Evolutionary conservation across 1,284 basidiomycete genomes (phyloP).

Genomic region (Uromyces viciae-fabae): DNA sequence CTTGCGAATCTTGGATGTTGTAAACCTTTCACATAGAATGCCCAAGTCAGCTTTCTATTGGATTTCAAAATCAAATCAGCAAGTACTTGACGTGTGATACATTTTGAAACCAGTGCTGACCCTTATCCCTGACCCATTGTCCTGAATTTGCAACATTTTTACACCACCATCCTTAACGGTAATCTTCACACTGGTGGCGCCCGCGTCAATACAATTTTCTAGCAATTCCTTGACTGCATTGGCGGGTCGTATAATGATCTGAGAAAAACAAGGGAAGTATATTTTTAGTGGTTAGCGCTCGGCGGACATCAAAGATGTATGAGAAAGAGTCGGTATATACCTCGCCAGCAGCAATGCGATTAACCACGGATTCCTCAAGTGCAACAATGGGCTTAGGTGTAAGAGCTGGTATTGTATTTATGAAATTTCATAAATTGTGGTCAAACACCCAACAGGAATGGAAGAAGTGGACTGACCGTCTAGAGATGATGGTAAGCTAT

Average conservation of each 20-base stretch:
- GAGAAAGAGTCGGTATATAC: constrained; percentile 51
- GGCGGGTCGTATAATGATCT: constrained; percentile 94
- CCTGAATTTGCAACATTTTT: constrained; percentile 91
- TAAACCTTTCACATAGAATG: constrained; percentile 88
- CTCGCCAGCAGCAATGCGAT: constrained; percentile 65
- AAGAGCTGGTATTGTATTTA: too few relatives aligned
- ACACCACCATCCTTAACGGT: constrained; percentile 92
- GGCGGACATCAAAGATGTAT: neutral
- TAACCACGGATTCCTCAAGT: constrained; percentile 61
- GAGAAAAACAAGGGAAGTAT: constrained; percentile 13
- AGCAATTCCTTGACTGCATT: constrained; percentile 95
- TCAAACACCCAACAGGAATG: too few relatives aligned
- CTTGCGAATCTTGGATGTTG: constrained; percentile 83
- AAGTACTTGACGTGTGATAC: neutral
- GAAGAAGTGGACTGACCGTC: too few relatives aligned
- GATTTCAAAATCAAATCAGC: neutral
- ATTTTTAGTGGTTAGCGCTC: neutral
- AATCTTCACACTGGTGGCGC: constrained; percentile 78
- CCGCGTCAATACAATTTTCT: constrained; percentile 92
- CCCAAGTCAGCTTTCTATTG: constrained; percentile 69
- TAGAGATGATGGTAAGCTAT: too few relatives aligned
- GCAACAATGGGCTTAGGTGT: constrained; percentile 55
- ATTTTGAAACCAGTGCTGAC: constrained; percentile 58
- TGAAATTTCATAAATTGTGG: too few relatives aligned
- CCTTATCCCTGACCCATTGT: constrained; percentile 90